Evolutionary conservation across 169 alveolate genomes (phyloP), one percentile per base, ranked within the genome.

Genomic region (Plasmodium cynomolgi): DNA sequence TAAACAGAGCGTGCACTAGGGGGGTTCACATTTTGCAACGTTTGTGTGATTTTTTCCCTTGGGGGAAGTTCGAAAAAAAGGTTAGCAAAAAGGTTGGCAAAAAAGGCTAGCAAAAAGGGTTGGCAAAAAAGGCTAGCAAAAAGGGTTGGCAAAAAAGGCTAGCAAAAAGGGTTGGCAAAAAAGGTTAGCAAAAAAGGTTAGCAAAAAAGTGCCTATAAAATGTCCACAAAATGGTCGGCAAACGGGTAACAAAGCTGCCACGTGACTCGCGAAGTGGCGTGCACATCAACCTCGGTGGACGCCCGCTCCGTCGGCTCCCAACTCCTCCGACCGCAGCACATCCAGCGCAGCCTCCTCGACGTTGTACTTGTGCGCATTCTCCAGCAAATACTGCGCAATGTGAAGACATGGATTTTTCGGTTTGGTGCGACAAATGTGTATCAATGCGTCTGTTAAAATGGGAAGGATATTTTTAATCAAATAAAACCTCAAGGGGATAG

Each of bases 381-480:
- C 84, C 31, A 85, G 41, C 44, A 85, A 85, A 85, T 85, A 85
- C 39, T 85, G 81, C 17, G 93, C 93, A 34, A 85, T 85, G 54
- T 85, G 93, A n/a, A 85, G 41, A 44, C 93, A 85, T 15, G 93
- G 93, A 37, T 85, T 85, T 33, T 85, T 85, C 6, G 93, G 93
- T 29, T 85, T 85, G 34, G 93, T 85, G 26, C 71, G 79, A 33
- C 93, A 85, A 23, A 85, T 85, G 44, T 85, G 81, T 85, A 85
- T 85, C 20, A 85, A n/a, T 34, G 93, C 93, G 20, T 85, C 93
- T 20, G 93, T 85, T 85, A 85, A 74, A 31, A 85, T 85, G 23
- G 93, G 93, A 2, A 85, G 44, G 41, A 85, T 85, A 34, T 85
- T 85, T 74, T 85, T 85, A 56, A 85, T 85, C 62, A 85, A 54